Conservation (phyloP, 345 rosid genomes). For the Excoecaria cochinchinensis region DNA sequence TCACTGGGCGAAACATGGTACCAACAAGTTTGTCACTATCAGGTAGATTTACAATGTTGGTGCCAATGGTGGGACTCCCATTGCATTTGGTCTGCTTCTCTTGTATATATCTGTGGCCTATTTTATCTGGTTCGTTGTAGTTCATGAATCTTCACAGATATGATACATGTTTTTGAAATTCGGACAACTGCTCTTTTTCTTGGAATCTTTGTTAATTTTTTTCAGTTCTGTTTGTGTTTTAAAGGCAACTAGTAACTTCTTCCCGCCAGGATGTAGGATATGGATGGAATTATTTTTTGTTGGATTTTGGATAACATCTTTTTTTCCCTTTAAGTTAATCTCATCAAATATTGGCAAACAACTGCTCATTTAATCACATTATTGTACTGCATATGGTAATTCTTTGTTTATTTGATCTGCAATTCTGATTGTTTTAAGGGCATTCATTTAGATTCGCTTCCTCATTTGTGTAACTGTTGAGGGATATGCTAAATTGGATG, state of each 20-base stretch:
- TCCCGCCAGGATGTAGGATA: conserved; percentile 34
- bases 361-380: conserved; percentile 12
- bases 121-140: conserved; percentile 33
- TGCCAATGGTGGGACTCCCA: conserved; percentile 17
- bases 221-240: conserved; percentile 36
- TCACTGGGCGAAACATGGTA: conserved; percentile 99
- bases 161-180: conserved; percentile 36
- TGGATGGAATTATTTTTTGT: conserved; percentile 35
- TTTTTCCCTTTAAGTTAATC: conserved; percentile 17
- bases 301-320: conserved; percentile 23
- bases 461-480: neutral
- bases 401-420: neutral
- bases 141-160: conserved; percentile 34
- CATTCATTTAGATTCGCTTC: neutral
- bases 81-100: conserved; percentile 40
- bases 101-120: conserved; percentile 45
- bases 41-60: conserved; percentile 50
- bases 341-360: conserved; percentile 22
- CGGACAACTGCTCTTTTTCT: conserved; percentile 21
- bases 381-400: conserved; percentile 17
- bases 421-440: conserved; percentile 5
- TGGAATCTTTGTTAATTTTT: conserved; percentile 26
- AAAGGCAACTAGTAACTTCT: conserved; percentile 28
- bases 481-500: neutral
- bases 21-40: conserved; percentile 98